These are phyloP conservation scores for Anastatica hierochuntica DNA, from an alignment of 345 rosid genomes.

Conservation along the genomic window DNA sequence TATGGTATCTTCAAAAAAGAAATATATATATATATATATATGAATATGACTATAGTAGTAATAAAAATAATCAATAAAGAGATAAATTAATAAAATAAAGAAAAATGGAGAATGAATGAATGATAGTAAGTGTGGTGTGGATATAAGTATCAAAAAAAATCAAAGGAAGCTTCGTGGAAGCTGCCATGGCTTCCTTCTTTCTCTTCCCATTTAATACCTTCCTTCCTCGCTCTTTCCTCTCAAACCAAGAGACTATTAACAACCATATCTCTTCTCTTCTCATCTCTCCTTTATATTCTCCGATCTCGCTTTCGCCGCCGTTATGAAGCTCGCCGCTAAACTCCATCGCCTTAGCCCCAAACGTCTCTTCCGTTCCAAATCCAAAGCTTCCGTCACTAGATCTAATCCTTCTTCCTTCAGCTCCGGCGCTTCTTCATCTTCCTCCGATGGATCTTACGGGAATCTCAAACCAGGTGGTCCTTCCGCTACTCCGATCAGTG, in stretches of 20 bases:
- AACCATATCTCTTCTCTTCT: not conserved
- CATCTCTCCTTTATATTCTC: too few species aligned
- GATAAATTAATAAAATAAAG: too few species aligned
- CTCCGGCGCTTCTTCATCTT: too few species aligned
- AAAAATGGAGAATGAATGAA: too few species aligned
- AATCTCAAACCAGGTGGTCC: conserved; percentile 12
- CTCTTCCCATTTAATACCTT: conserved; percentile 45
- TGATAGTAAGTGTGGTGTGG: too few species aligned
- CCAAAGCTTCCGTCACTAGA: conserved; percentile 34
- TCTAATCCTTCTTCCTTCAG: conserved; percentile 53
- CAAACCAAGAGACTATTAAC: conserved; percentile 1
- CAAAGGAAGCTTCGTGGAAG: conserved; percentile 79
- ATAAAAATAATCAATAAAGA: too few species aligned
- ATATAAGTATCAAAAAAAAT: conserved; percentile 8
- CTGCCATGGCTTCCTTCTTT: conserved; percentile 36
- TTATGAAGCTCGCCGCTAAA: conserved; percentile 38
- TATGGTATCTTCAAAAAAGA: too few species aligned
- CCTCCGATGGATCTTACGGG: conserved; percentile 28
- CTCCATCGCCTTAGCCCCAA: conserved; percentile 47
- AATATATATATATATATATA: too few species aligned
- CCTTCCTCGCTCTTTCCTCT: conserved; percentile 23
- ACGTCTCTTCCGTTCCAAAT: conserved; percentile 44
- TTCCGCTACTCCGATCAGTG: conserved; percentile 54
- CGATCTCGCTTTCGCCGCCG: not conserved
- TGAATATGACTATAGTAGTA: too few species aligned